Evolutionary conservation across 108 stramenopile genomes (phyloP), one percentile per base, ranked within the genome.

Genomic region (Skeletonema costatum): DNA sequence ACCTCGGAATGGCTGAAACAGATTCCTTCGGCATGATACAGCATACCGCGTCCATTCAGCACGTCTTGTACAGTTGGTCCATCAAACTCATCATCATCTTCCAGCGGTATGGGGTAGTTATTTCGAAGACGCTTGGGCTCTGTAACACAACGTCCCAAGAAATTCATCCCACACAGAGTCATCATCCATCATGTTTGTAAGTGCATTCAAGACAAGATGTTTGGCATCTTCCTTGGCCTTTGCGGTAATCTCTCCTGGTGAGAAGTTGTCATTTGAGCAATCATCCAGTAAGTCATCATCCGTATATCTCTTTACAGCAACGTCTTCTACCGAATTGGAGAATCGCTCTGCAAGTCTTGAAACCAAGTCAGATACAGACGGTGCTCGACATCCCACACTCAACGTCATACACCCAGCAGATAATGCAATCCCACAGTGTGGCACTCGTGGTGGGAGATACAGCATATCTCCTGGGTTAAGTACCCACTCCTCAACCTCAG

Each of bases 371-470:
- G 88, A 74, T 5, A 89, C 92, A 39, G 91, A 93, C 13, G 95
- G 95, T 29, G 95, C 88, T n/a, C 92, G 85, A 69, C 87, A 90
- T 25, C 95, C 95, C 12, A 96, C 91, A 71, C 88, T 89, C 12
- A 96, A 77, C 5, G 95, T 96, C 86, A 92, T 85, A 71, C 93
- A 93, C 39, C 85, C 85, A 70, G 83, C 83, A n/a, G 87, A 76
- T 19, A 82, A 35, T 31, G 89, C 92, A 32, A 86, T 90, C 17
- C 98, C 98, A 59, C 93, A 84, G 70, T 98, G 98, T 30, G 92
- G 77, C 12, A 96, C 67, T 36, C 98, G 89, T 2, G 98, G 98
- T 29, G 98, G 98, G 33, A 98, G 80, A 74, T 98, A 98, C 33
- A 98, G 78, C 61, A 91, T 74, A 75, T 98, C 98, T 4, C 98